Conservation (phyloP, 2,329 filamentous ascomycete species). For the Podosphaera aphanis region DNA sequence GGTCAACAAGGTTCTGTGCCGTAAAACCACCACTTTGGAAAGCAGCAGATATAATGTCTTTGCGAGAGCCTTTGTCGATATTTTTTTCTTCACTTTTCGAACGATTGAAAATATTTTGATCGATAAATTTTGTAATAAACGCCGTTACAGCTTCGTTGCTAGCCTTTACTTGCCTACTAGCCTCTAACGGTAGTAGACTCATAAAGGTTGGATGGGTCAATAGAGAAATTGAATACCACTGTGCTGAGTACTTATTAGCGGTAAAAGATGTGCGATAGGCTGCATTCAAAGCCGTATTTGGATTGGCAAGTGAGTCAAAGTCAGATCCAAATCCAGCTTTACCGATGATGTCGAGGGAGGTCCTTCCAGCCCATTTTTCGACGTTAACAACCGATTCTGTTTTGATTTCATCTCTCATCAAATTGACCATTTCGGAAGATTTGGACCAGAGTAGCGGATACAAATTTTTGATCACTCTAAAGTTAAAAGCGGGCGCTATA, state of each 20-base stretch:
- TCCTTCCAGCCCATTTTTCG: constrained; percentile 32
- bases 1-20: constrained; percentile 55
- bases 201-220: constrained; percentile 22
- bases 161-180: constrained; percentile 37
- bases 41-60: constrained; percentile 63
- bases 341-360: constrained; percentile 51
- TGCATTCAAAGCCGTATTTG: constrained; percentile 31
- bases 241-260: constrained; percentile 23
- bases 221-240: constrained; percentile 17
- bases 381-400: constrained; percentile 9
- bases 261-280: constrained; percentile 25
- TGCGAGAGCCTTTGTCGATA: constrained; percentile 19
- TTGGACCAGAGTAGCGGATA: constrained; percentile 69
- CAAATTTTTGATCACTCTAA: constrained; percentile 62
- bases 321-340: constrained; percentile 44
- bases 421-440: constrained; percentile 31
- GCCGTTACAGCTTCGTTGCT: constrained; percentile 29
- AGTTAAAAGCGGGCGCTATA: constrained; percentile 57
- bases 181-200: constrained; percentile 31
- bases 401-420: constrained; percentile 5
- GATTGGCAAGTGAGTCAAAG: constrained; percentile 37
- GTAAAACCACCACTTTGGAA: constrained; percentile 48
- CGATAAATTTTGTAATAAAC: constrained; percentile 32
- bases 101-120: constrained; percentile 6
- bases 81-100: constrained; percentile 33